Base-by-base conservation (phyloP, 306 rosid genomes). In the Carpinus viminea region DNA sequence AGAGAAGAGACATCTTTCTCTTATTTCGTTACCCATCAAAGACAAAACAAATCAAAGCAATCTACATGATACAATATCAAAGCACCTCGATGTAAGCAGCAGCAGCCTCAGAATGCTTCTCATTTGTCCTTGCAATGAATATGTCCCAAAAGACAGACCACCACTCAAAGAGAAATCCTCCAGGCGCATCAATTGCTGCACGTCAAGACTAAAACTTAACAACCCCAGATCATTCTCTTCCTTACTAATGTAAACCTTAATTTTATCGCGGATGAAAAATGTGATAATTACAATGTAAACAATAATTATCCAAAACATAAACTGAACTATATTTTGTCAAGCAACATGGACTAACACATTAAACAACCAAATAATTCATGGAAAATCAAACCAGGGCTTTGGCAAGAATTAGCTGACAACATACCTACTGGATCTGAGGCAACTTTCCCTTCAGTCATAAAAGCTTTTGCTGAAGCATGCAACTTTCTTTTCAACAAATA, bases 81-180 rank as follows among this genome's bases (percentile, higher is more conserved):
- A 34, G 68, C 68, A 94, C 98, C 98, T 94, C 96, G 73, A 92
- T 92, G 73, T 94, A 94, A 16, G 93, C 90, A 13, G 94, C 91
- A 8, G 97, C 97, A 68, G 97, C 47, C 77, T 92, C 96, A 11
- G 97, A 94, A 80, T 92, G 97, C 83, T 92, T 92, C 81, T 92
- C 97, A 56, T 92, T 90, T 45, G 94, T 88, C 82, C 94, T 92
- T 28, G 97, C 85, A 78, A 94, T 94, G 85, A 94, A 94, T 83
- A 94, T 88, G 81, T 94, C 97, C 98, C 98, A 94, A 80, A 91
- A 94, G 66, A 94, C 98, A 77, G 96, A 92, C 98, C 98, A 94
- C 97, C 96, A 92, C 84, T 94, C 98, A 3, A 78, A 94, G 36
- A 94, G 93, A 80, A 94, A 94, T 48, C 98, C 98, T 66, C 96